These are phyloP conservation scores for Penicillium decumbens DNA, from an alignment of 2,329 filamentous ascomycete genomes.

Conservation along the genomic window DNA sequence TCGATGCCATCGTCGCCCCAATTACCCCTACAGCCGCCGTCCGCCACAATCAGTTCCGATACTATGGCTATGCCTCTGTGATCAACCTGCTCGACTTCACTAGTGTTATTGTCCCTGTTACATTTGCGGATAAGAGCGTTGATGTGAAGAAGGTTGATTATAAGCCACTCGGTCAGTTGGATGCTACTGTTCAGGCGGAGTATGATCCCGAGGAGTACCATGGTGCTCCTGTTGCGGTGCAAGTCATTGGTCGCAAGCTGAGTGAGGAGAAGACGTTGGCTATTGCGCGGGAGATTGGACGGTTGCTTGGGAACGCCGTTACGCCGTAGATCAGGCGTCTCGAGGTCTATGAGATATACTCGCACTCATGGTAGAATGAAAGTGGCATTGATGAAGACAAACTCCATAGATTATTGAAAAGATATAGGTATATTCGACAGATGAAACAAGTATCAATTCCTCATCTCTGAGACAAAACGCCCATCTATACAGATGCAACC, in stretches of 20 bases:
- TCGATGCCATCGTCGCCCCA: conserved; percentile 41
- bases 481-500: conserved; percentile 31
- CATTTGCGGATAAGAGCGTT: conserved; percentile 39
- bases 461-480: conserved; percentile 26
- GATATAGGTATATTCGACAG: conserved; percentile 13
- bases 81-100: conserved; percentile 42
- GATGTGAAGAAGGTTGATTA: conserved; percentile 23
- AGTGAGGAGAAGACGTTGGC: conserved; percentile 45
- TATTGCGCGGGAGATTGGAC: conserved; percentile 36
- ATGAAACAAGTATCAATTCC: conserved; percentile 14
- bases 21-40: conserved; percentile 39
- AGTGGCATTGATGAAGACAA: not conserved
- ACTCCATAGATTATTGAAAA: conserved; percentile 6
- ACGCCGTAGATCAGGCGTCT: conserved; percentile 5
- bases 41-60: conserved; percentile 36
- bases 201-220: conserved; percentile 47
- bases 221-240: conserved; percentile 42
- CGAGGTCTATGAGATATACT: not conserved
- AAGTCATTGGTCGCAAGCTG: conserved; percentile 43
- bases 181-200: conserved; percentile 42
- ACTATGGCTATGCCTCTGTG: conserved; percentile 37
- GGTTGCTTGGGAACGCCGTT: conserved; percentile 29
- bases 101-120: conserved; percentile 45
- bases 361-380: not conserved
- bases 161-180: conserved; percentile 32